Evolutionary conservation across 257 asterid genomes (phyloP), one percentile per base, ranked within the genome.

Genomic region (Solanum etuberosum): DNA sequence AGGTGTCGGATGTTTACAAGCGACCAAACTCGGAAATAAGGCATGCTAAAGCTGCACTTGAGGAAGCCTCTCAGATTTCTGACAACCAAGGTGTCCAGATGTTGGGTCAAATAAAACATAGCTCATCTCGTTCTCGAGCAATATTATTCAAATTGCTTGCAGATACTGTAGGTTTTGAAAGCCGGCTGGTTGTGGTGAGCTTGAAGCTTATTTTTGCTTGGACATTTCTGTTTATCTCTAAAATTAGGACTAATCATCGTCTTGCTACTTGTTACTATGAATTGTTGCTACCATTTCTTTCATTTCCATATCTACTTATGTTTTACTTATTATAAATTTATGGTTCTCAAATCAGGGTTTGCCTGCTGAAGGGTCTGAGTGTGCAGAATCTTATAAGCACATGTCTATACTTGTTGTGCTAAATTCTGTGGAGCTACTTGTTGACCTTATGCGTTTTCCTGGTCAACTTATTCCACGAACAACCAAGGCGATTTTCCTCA

Each of bases 121-220:
- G 98, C 87, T 91, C 99, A 51, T 97, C 98, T 92, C 95, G 98
- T 83, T 96, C 98, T 83, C 94, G 99, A 84, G 99, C 99, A 87
- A 95, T 97, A 87, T 87, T 97, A 59, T 97, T 97, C 88, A 97
- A 97, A 91, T 97, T 95, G 92, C 99, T 97, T 89, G 99, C 99
- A 6, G 99, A 97, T 91, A 89, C 99, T 85, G 99, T 97, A 85
- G 98, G 99, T 89, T 96, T 97, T 87, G 97, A 97, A 91, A 89
- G 98, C 87, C 91, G 94, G 88, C 95, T 97, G 73, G 92, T 97
- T 91, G 98, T 93, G 98, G 99, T 97, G 90, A 91, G 98, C 54
- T 87, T 87, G 83, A 72, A 27, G 12, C 32, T 77, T 42, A 15
- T 43, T 78, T 78, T 78, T 78, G 63, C 38, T 25, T 7, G 84